Conservation (phyloP, 2,329 filamentous ascomycete genomes). For the Penicillium sp. region DNA sequence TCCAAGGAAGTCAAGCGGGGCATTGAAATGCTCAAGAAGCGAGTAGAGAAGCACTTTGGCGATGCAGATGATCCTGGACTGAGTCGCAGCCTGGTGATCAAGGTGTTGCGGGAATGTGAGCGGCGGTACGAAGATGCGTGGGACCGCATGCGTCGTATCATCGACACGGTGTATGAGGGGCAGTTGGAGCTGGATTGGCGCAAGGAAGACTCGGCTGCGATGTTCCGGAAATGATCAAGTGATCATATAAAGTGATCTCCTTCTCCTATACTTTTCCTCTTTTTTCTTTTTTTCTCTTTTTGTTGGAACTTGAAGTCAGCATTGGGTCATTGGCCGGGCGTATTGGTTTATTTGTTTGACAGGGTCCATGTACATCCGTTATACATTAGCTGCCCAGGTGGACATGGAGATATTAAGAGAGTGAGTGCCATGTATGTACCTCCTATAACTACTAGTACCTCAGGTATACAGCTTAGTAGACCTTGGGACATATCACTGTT, state of each 20-base stretch:
- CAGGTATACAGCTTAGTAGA: too few species aligned
- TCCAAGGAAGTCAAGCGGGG: constrained; percentile 84
- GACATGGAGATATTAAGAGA: too few species aligned
- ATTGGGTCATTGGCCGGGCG: constrained; percentile 14
- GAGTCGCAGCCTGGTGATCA: constrained; percentile 62
- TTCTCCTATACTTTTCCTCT: constrained; percentile 11
- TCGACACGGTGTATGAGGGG: constrained; percentile 51
- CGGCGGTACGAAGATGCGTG: constrained; percentile 58
- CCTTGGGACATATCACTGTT: too few species aligned
- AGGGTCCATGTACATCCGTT: neutral
- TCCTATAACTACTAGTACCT: too few species aligned
- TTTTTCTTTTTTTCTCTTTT: constrained; percentile 4
- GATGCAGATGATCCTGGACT: constrained; percentile 77
- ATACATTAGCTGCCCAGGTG: constrained; percentile 1
- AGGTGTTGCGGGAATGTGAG: constrained; percentile 66
- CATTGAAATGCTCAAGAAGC: constrained; percentile 85
- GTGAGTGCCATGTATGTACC: too few species aligned
- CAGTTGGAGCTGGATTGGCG: constrained; percentile 53
- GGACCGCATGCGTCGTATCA: constrained; percentile 53
- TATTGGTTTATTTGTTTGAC: neutral
- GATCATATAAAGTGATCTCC: constrained; percentile 8
- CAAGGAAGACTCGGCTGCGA: constrained; percentile 48
- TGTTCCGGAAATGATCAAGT: constrained; percentile 51
- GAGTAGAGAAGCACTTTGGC: constrained; percentile 96
- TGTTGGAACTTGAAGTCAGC: constrained; percentile 6